These are phyloP conservation scores for Urochloa ruziziensis DNA, from an alignment of 176 grass and related monocot genomes.

Conservation along the genomic window DNA sequence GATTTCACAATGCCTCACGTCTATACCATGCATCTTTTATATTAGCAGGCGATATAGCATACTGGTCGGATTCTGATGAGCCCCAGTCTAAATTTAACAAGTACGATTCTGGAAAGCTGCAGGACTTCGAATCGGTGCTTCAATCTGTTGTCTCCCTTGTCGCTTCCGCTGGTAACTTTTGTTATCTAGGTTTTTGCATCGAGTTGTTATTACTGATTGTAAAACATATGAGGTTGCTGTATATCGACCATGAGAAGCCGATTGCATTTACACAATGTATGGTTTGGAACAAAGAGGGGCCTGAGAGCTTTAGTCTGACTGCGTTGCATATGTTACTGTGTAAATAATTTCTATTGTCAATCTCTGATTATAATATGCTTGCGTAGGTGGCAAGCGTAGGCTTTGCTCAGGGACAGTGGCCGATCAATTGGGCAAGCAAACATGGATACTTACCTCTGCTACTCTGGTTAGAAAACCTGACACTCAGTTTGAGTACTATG, in stretches of 20 bases:
- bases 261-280: neutral
- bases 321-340: neutral
- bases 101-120: neutral
- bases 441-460: constrained; percentile 19
- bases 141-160: constrained; percentile 1
- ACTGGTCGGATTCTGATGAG: neutral
- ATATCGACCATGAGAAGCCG: neutral
- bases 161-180: neutral
- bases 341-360: neutral
- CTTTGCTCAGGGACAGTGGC: neutral
- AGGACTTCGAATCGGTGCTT: neutral
- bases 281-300: neutral
- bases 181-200: neutral
- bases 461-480: neutral
- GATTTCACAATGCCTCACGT: neutral
- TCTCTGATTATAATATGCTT: neutral
- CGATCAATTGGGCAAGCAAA: neutral
- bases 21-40: neutral
- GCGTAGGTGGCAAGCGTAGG: neutral
- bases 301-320: neutral
- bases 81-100: neutral
- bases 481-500: neutral
- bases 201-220: neutral
- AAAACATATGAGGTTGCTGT: neutral
- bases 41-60: neutral